phyloP scores from a whole-genome alignment of 306 rosid species.

The Cucumis cinereus region DNA sequence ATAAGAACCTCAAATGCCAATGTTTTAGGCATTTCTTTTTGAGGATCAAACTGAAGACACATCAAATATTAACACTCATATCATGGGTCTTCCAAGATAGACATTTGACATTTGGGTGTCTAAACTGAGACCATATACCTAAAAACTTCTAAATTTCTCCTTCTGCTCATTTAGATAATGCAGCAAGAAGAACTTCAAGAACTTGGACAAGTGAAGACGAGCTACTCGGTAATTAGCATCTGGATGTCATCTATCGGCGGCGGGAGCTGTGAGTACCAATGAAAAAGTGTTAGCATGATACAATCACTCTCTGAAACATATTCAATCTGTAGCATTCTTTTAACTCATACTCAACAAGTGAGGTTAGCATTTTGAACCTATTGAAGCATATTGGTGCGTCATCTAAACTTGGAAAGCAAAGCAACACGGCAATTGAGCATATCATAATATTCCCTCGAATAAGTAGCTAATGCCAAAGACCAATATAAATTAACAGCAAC shows the following conservation, averaged over 20 bases:
- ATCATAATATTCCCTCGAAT: neutral
- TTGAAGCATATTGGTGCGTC: neutral
- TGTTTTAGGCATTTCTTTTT: constrained; percentile 3
- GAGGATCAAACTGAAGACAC: neutral
- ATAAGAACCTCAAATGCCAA: constrained; percentile 2
- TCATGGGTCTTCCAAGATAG: constrained; percentile 7
- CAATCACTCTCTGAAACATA: neutral
- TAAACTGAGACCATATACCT: constrained; percentile 5
- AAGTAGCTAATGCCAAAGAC: neutral
- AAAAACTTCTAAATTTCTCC: neutral
- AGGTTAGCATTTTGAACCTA: neutral
- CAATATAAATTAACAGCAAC: neutral
- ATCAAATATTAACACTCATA: neutral
- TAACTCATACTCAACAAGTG: neutral
- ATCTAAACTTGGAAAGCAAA: neutral
- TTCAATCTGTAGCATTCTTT: neutral
- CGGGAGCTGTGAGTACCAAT: constrained; percentile 61
- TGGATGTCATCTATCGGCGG: constrained; percentile 40
- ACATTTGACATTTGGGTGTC: neutral
- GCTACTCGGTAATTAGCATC: constrained; percentile 82
- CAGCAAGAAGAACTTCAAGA: neutral
- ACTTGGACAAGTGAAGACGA: neutral
- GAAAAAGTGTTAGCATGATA: neutral
- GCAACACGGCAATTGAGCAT: neutral
- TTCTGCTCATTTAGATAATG: neutral